These are phyloP conservation scores for Hysterium pulicare DNA, from an alignment of 2,329 filamentous ascomycete genomes.

Conservation along the genomic window DNA sequence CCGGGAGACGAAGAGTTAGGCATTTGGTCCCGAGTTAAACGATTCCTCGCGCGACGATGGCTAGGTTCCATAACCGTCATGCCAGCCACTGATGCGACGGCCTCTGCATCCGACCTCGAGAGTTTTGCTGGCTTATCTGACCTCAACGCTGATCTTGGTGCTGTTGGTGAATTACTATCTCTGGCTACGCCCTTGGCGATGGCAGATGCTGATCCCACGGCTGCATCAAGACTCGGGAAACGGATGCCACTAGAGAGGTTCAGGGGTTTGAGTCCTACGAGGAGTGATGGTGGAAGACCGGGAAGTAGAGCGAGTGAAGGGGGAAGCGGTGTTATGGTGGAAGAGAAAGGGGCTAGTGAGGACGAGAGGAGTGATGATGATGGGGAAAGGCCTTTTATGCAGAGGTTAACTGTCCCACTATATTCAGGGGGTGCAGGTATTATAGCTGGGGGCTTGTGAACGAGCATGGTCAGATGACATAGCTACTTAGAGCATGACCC, in stretches of 20 bases:
- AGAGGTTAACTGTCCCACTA: constrained; percentile 18
- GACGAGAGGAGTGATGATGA: constrained; percentile 29
- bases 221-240: constrained; percentile 24
- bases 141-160: constrained; percentile 24
- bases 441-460: neutral
- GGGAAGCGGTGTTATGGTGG: constrained; percentile 38
- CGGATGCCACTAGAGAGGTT: constrained; percentile 16
- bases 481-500: no score
- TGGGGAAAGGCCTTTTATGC: constrained; percentile 2
- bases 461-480: no score
- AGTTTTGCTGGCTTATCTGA: constrained; percentile 5
- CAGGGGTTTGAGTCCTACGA: constrained; percentile 32
- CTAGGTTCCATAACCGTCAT: constrained; percentile 33
- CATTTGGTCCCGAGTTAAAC: constrained; percentile 37
- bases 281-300: constrained; percentile 20
- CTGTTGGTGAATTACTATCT: constrained; percentile 32
- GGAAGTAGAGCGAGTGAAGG: constrained; percentile 12
- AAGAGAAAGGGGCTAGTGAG: constrained; percentile 36
- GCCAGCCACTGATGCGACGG: constrained; percentile 11
- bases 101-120: constrained; percentile 7
- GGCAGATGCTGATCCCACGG: constrained; percentile 35
- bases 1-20: constrained; percentile 39
- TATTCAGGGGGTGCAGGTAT: constrained; percentile 8
- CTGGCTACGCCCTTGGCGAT: constrained; percentile 35
- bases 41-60: constrained; percentile 41